Evolutionary conservation across 345 rosid species (phyloP), one percentile per base, ranked within the genome.

Genomic region (Mercurialis annua): DNA sequence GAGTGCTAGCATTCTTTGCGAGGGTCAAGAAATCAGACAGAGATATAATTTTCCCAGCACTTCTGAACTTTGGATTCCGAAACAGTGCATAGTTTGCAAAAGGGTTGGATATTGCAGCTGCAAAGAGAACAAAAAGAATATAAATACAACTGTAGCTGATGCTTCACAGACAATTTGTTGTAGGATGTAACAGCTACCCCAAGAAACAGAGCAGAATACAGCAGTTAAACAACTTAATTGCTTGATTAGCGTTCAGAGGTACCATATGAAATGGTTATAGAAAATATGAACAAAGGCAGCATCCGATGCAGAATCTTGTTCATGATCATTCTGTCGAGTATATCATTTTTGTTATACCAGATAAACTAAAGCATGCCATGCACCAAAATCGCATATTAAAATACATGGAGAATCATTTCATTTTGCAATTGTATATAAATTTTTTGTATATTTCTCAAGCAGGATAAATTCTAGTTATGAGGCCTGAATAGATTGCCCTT

Each of bases 21-120:
- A 89, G 38, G 43, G 43, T 77, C 49, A 94, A 77, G 78, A 94
- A 94, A 1, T 86, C 89, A 16, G 83, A 67, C 68, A 94, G 75
- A 0, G 80, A 72, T 31, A 85, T 24, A 59, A 89, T 77, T 1
- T 68, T 80, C 67, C 96, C 97, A 66, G 67, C 74, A 67, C 26
- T 66, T 80, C 5, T 76, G 73, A 47, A 50, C 16, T 59, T 78
- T 0, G 96, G 96, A 78, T 91, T 91, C 63, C 99, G 83, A 52
- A 29, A 70, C 70, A 90, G 9, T 0, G 1, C 0, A 72, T 0
- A 84, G 0, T 0, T 24, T 5, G 48, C 15, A 77, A 0, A 85
- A 16, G 96, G 99, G 69, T 62, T 91, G 56, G 80, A 71, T 24
- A 94, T 89, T 18, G 49, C 63, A 44, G 92, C 97, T 94, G 76